Base-by-base conservation (phyloP, 768 basidiomycete species). In the Butyriboletus loyo region DNA sequence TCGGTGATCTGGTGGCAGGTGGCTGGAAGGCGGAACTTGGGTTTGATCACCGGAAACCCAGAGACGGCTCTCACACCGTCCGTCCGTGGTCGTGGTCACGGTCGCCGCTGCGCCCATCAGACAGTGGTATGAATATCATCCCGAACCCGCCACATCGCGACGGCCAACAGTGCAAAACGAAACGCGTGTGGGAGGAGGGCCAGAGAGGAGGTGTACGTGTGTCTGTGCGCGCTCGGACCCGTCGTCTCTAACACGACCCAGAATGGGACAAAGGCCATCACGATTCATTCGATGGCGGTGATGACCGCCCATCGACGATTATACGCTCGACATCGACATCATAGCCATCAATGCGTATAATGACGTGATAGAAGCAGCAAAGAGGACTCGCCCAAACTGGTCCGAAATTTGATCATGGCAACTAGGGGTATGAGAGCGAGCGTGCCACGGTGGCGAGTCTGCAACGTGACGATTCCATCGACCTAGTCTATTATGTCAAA, bases 281-380 rank as follows among this genome's bases (percentile, higher is more conserved):
- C 42, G 7, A 30, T 30, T 38, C 14, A 28, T 27, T 43, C 30
- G 32, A 52, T 14, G 27, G 34, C 49, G 7, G 37, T 51, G 42
- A 60, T 50, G 60, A 58, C 25, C 15, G 46, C 45, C 45, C 50
- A 41, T 36, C 42, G 47, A 52, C 35, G 14, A 37, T 41, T 36
- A 53, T 61, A 31, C 4, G 25, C 21, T 52, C 25, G 34, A 38
- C 43, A 28, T 59, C 47, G 41, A 46, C 55, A 62, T 60, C 51
- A 61, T 10, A 53, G 15, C 44, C 44, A 46, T 60, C 48, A 60
- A 46, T 39, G n/a, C 2, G 19, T 14, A 32, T 24, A 17, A 47
- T 44, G 7, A 49, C 32, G 36, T 39, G 31, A 53, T 45, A 17
- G 31, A 35, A 49, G 24, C 36, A 24, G 10, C 32, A 34, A 22